These are phyloP conservation scores for Aspergillus intermedius DNA, from an alignment of 2,329 filamentous ascomycete genomes.

Conservation along the genomic window DNA sequence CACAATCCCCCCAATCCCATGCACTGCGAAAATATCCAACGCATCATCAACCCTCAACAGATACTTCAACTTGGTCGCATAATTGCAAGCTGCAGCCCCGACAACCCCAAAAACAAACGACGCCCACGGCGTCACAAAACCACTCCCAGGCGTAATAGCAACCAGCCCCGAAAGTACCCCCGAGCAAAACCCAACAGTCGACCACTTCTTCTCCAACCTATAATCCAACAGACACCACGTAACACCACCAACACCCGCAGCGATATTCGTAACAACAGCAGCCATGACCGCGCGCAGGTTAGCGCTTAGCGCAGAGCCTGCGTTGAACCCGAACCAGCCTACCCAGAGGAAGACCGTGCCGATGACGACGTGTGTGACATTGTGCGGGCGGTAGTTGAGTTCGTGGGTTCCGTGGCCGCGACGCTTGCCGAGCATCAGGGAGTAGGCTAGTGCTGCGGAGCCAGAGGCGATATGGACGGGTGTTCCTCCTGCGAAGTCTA, in stretches of 20 bases:
- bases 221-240: constrained; percentile 90
- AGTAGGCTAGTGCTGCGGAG: constrained; percentile 77
- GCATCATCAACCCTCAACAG: constrained; percentile 73
- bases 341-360: constrained; percentile 94
- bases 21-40: constrained; percentile 81
- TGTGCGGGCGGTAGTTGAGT: constrained; percentile 86
- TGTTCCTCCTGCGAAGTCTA: constrained; percentile 86
- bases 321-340: constrained; percentile 94
- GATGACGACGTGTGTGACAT: constrained; percentile 85
- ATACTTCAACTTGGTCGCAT: constrained; percentile 87
- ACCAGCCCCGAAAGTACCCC: constrained; percentile 83
- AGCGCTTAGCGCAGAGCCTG: constrained; percentile 71
- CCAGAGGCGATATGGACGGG: constrained; percentile 86
- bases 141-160: constrained; percentile 80
- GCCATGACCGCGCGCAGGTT: constrained; percentile 84
- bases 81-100: constrained; percentile 74
- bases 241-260: constrained; percentile 75
- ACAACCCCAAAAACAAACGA: constrained; percentile 72
- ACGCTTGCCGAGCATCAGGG: constrained; percentile 82
- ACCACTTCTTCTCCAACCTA: constrained; percentile 83
- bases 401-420: constrained; percentile 79
- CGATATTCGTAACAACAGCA: constrained; percentile 75
- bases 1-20: constrained; percentile 69
- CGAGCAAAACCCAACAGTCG: constrained; percentile 86
- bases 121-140: constrained; percentile 78